Conservation (phyloP, 2,329 filamentous ascomycete species). For the Didymella pomorum region DNA sequence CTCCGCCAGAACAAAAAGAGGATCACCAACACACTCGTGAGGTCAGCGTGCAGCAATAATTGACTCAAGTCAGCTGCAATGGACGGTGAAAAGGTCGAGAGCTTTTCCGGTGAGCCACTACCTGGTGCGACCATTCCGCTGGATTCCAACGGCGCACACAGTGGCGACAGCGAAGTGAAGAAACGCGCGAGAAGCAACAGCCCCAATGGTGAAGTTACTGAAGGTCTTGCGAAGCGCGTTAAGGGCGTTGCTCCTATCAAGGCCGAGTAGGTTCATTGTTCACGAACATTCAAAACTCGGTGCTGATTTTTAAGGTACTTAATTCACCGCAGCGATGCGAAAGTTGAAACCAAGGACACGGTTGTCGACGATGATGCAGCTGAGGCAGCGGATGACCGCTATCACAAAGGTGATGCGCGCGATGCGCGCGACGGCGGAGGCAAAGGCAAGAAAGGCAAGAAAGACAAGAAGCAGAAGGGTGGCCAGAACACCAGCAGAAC, state of each 20-base stretch:
- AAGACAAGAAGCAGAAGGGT: conserved; percentile 67
- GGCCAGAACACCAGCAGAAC: conserved; percentile 85
- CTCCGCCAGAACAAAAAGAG: conserved; percentile 3
- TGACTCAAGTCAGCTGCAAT: conserved; percentile 17
- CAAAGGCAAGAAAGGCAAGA: conserved; percentile 57
- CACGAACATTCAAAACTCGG: too few species aligned
- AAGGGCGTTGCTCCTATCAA: conserved; percentile 75
- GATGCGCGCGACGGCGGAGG: conserved; percentile 48
- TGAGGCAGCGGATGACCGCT: conserved; percentile 60
- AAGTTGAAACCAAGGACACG: conserved; percentile 32
- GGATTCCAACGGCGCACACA: conserved; percentile 30
- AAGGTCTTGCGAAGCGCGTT: conserved; percentile 41
- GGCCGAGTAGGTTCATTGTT: conserved; percentile 64
- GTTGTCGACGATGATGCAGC: conserved; percentile 65
- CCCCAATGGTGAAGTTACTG: conserved; percentile 45
- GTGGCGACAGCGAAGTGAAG: conserved; percentile 38
- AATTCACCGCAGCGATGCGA: conserved; percentile 40
- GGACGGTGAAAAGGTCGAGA: conserved; percentile 25
- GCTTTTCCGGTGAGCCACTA: conserved; percentile 19
- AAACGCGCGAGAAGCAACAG: conserved; percentile 43
- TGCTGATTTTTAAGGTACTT: conserved; percentile 40
- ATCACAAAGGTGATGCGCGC: conserved; percentile 52
- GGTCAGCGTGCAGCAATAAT: conserved; percentile 15
- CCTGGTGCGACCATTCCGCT: conserved; percentile 23
- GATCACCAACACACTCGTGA: conserved; percentile 11